phyloP scores from a whole-genome alignment of 768 basidiomycete genomes.

The Coprinopsis cinerea region DNA sequence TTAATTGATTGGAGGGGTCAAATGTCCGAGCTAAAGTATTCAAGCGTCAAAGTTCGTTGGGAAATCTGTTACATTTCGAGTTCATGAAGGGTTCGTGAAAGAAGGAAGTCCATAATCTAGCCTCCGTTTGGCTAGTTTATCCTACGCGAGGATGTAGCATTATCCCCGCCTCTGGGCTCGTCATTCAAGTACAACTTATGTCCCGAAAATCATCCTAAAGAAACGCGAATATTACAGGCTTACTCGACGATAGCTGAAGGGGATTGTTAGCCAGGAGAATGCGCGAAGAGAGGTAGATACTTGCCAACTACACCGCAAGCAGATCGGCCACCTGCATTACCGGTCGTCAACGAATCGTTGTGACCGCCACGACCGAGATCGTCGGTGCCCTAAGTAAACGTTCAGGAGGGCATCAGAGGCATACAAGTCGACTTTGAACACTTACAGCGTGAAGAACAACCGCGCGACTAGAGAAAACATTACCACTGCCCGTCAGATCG shows the following conservation, averaged over 20 bases:
- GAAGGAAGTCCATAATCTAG: too few relatives aligned
- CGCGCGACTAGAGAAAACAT: slow-evolving; percentile 41
- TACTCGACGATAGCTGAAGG: neutral
- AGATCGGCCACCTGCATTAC: slow-evolving; percentile 66
- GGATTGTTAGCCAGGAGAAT: neutral
- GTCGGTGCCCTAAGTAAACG: slow-evolving; percentile 54
- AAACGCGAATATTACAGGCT: too few relatives aligned
- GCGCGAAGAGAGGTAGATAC: neutral
- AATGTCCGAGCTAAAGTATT: too few relatives aligned
- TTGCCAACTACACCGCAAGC: slow-evolving; percentile 78
- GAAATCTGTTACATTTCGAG: too few relatives aligned
- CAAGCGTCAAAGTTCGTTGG: too few relatives aligned
- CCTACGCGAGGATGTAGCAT: too few relatives aligned
- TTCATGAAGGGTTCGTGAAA: too few relatives aligned
- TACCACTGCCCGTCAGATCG: neutral
- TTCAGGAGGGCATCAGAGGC: neutral
- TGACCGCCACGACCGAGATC: slow-evolving; percentile 66
- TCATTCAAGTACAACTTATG: too few relatives aligned
- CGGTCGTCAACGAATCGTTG: slow-evolving; percentile 66
- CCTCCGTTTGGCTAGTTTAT: too few relatives aligned
- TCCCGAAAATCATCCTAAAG: too few relatives aligned
- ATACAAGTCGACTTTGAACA: neutral
- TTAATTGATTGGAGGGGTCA: too few relatives aligned
- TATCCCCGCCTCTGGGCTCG: too few relatives aligned
- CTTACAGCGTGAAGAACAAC: slow-evolving; percentile 67